Evolutionary conservation across 2,329 filamentous ascomycete genomes (phyloP), one percentile per base, ranked within the genome.

Genomic region (Beauveria sp.): DNA sequence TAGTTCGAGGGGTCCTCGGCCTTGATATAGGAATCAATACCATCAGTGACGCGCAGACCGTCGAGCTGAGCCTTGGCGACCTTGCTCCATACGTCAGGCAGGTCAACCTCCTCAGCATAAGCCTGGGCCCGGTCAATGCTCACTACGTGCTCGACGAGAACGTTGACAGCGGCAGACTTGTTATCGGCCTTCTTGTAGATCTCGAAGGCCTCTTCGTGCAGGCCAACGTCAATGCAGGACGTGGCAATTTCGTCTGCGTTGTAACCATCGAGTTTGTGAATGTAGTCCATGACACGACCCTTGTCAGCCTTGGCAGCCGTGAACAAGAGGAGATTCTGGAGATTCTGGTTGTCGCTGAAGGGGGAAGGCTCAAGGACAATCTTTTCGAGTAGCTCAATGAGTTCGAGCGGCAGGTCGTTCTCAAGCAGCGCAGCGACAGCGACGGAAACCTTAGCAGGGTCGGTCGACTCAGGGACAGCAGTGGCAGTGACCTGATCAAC

Each of bases 301-400:
- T 97, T 96, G 75, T 99, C 96, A 14, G 95, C 93, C 80, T 97
- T 97, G 68, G 92, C 92, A 50, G 96, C 95, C 28, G 95, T 99
- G 70, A 98, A 88, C 81, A 99, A 91, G 64, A 99, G 85, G 64
- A 99, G 79, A 76, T 99, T 99, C 77, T 99, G 96, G 62, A 99
- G 82, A 74, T 91, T 97, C 71, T 91, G 86, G 76, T 99, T 99
- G 77, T 99, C 96, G 70, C 91, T 97, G 82, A 99, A 99, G 5
- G 91, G 91, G 5, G 93, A 96, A n/a, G 95, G 96, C 80, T 99
- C 95, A n/a, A 99, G 81, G 38, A 99, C 93, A 67, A 99, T 99
- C 86, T 98, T 99, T 82, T 99, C 96, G 20, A 99, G 84, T 43
- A 99, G 85, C 75, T 99, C 96, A 69, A 99, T 98, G 57, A 99